Base-by-base conservation (phyloP, 495 filamentous ascomycete genomes). In the Neurospora sp. region DNA sequence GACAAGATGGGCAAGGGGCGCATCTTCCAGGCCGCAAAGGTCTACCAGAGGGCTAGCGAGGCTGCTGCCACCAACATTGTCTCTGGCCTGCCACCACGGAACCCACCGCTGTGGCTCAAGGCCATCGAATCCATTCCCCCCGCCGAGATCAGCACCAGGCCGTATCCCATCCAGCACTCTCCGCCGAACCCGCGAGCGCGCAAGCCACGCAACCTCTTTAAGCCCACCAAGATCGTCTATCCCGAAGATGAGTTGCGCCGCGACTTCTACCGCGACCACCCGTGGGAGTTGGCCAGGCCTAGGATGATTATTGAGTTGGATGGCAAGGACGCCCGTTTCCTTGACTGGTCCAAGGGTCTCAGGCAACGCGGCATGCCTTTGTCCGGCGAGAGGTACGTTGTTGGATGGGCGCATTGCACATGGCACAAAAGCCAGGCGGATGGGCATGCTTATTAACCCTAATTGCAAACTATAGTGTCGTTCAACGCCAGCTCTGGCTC, bases 211-310 rank as follows among this genome's bases (percentile, higher is more conserved):
- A 87, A 90, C 71, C 79, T 97, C 76, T 98, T 93, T 83, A 87
- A 90, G 76, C 96, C 96, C 6, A 87, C 93, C 69, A 78, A 84
- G 71, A 89, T 99, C 70, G 85, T 85, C 70, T 96, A 94, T 80
- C 92, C 93, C 68, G 96, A 99, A 81, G 96, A 99, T 80, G 81
- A 85, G 74, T 84, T 98, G 75, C 90, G 96, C 69, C 84, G 78
- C 71, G 83, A 91, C 38, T 99, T 98, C 84, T 98, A 91, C 84
- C 86, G 85, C 73, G 94, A 99, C 81, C 96, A 99, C 82, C 96
- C 96, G 5, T 99, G 96, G 96, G 96, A 99, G 80, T 85, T 99
- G 77, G 96, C 96, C 39, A 87, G 96, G 74, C 96, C 96, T 70
- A 86, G 90, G 75, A 86, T 97, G 74, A 81, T 99, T 37, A 83